Evolutionary conservation across 2,329 filamentous ascomycete species (phyloP), one percentile per base, ranked within the genome.

Genomic region (Lasiodiplodia sp.): DNA sequence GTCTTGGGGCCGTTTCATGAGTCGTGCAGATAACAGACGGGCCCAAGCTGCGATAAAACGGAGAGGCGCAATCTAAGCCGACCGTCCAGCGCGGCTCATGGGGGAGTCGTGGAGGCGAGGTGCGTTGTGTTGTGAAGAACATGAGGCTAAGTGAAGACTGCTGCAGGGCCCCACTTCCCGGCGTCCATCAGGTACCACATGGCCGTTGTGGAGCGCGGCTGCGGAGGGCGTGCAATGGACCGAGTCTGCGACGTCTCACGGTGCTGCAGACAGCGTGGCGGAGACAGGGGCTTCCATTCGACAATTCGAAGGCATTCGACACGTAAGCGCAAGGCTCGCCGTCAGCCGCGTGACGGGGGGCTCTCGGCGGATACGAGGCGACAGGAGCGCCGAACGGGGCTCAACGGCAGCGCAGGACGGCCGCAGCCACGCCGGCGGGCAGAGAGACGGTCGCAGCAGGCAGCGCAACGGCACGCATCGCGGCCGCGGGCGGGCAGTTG

Each of bases 31-130:
- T 64, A 51, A 52, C 47, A 40, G 37, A 37, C 8, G 31, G 60
- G 60, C 47, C 47, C 49, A 21, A 40, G 58, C 58, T 63, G 58
- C 58, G 58, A 63, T 63, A 63, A 37, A 37, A 38, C n/a, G 14
- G 47, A 37, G 40, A 18, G n/a, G 4, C 18, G 47, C 60, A 38
- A 64, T 52, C 28, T 52, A 38, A 38, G 18, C 44, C 58, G 28
- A 28, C 58, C 23, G 58, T 16, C 44, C 57, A 28, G 34, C 52
- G 25, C 37, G 11, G 18, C 18, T 23, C 21, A 38, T 14, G 12
- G 31, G 31, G 31, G 31, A 34, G 31, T 34, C 31, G 31, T 34
- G 31, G 31, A 10, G 31, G 31, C 31, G 31, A 10, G 31, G 31
- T 10, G 28, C 28, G 28, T 28, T 28, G 28, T 28, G 28, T 28